A percentile compares a stretch with the other conserved stretches of the same genome.
Conservation (phyloP, 768 basidiomycete species). For the Lepiota brunneoincarnata region DNA sequence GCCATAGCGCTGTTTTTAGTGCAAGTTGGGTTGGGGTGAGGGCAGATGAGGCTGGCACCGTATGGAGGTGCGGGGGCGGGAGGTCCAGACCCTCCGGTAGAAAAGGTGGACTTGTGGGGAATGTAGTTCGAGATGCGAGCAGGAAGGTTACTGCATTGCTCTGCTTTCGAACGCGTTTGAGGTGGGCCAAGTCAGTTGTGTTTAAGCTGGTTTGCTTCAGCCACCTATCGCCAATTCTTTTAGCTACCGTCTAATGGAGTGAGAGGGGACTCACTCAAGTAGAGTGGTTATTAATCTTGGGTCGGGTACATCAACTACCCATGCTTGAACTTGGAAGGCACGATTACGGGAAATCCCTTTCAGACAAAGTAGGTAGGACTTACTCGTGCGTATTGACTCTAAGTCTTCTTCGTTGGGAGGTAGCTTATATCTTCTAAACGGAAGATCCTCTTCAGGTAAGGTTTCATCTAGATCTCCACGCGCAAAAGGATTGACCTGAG, state of each 20-base stretch:
- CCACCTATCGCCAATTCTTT: conserved; percentile 49
- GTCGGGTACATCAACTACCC: conserved; percentile 76
- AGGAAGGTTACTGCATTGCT: conserved; percentile 49
- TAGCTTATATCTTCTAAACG: conserved; percentile 61
- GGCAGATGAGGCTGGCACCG: conserved; percentile 68
- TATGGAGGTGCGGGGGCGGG: conserved; percentile 48
- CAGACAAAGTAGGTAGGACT: conserved; percentile 13
- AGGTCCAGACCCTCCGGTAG: conserved; percentile 51
- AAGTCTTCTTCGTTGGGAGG: conserved; percentile 63
- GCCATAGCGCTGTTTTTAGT: conserved; percentile 81
- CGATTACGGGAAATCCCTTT: neutral
- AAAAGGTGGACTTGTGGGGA: conserved; percentile 33
- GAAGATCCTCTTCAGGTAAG: conserved; percentile 57
- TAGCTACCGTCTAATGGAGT: neutral
- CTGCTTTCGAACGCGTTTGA: conserved; percentile 72
- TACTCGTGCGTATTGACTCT: conserved; percentile 55
- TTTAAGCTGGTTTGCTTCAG: conserved; percentile 62
- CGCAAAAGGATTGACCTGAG: conserved; percentile 24
- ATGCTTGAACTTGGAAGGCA: conserved; percentile 54
- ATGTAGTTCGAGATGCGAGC: conserved; percentile 32
- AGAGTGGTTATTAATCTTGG: conserved; percentile 54
- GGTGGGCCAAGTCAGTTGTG: conserved; percentile 59
- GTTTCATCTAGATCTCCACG: conserved; percentile 43
- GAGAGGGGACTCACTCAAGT: conserved; percentile 47
- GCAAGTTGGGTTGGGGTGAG: conserved; percentile 62